Evolutionary conservation across 1,284 basidiomycete genomes (phyloP), one percentile per base, ranked within the genome.

Genomic region (Puccinia horiana): DNA sequence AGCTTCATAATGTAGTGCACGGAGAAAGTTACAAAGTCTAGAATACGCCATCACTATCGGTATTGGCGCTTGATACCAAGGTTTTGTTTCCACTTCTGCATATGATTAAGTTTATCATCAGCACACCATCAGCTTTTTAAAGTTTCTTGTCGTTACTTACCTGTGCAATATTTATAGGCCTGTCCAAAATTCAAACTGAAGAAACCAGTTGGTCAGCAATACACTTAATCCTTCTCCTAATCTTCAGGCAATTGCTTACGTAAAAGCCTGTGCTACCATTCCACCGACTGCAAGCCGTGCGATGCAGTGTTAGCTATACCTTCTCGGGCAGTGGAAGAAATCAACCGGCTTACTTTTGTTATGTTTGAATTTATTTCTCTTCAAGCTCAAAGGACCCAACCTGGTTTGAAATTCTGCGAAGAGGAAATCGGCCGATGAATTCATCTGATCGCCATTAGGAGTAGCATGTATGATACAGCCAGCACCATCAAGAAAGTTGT

Each of bases 81-180:
- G 18, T 44, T 32, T 74, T 16, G 70, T 81, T 42, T 81, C 79
- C 26, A 81, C 79, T 63, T 81, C 79, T 81, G 42, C 8, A 80
- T 49, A 61, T 26, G 23, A 47, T 4, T 3, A 49, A 32, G 5
- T 54, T 54, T 54, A 5, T 54, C 11, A 54, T 54, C 23, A 73
- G 70, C 5, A 32, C 23, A 79, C n/a, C 61, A 32, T 29, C 61
- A 63, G 32, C 29, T 32, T 63, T 63, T 12, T n/a, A 63, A 63
- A n/a, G n/a, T n/a, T n/a, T n/a, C n/a, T n/a, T n/a, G n/a, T n/a
- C n/a, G n/a, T n/a, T 37, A 67, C 79, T 65, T 61, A 23, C 78
- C 78, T 56, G 58, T 72, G 47, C 79, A 81, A 67, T 49, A 81
- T 67, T 81, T 74, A 32, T 81, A 81, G 26, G 52, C 12, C 37